A percentile compares a stretch with the other conserved stretches of the same genome.
These are phyloP conservation scores for Candida jianshihensis DNA, from an alignment of 805 yeast species.

Conservation along the genomic window DNA sequence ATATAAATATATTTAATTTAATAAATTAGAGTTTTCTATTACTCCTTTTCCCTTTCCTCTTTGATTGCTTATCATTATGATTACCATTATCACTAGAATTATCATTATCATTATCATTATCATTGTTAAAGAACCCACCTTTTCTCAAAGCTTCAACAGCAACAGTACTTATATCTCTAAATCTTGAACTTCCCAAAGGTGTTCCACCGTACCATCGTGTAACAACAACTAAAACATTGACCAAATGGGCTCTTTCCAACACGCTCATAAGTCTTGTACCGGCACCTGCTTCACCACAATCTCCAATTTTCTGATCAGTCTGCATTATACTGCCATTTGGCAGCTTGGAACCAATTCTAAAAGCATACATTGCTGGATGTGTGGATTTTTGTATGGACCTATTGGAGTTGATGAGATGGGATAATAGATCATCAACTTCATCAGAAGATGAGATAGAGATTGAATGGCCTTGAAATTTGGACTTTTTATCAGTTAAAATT, in stretches of 20 bases:
- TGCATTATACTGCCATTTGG: conserved; percentile 4
- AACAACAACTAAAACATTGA: conserved; percentile 58
- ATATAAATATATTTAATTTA: conserved; percentile 79
- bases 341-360: conserved; percentile 43
- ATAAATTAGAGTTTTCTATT: neutral
- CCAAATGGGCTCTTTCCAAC: conserved; percentile 39
- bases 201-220: conserved; percentile 81
- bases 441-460: conserved; percentile 29
- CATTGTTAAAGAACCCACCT: conserved; percentile 25
- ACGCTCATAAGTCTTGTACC: conserved; percentile 54
- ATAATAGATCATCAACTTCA: conserved; percentile 38
- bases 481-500: conserved; percentile 42
- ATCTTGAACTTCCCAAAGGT: conserved; percentile 65
- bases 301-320: conserved; percentile 52
- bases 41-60: neutral
- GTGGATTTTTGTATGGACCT: conserved; percentile 50
- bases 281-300: conserved; percentile 72
- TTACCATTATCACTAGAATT: conserved; percentile 1
- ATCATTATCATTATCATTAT: neutral
- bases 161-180: conserved; percentile 55
- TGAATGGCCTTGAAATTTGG: conserved; percentile 62
- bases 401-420: conserved; percentile 35
- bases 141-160: conserved; percentile 43
- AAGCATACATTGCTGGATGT: conserved; percentile 71
- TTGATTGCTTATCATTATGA: neutral